Evolutionary conservation across 805 yeast species (phyloP).

Genomic region (Blastobotrys peoriensis): DNA sequence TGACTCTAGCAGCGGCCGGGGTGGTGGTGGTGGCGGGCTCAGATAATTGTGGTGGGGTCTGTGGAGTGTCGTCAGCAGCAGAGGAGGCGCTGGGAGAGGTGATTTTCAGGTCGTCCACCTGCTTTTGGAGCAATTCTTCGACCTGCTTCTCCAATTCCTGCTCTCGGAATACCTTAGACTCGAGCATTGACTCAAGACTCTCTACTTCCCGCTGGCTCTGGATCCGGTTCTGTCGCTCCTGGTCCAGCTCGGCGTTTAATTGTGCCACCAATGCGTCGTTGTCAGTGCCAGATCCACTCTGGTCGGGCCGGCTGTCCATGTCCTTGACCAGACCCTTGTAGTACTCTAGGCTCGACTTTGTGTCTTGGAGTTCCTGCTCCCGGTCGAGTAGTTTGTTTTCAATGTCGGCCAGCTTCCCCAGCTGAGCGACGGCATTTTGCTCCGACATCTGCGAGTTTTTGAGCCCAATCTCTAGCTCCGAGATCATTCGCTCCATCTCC

Average conservation of each 20-base stretch:
- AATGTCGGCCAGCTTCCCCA: slow-evolving; percentile 30
- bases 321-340: slow-evolving; percentile 11
- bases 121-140: slow-evolving; percentile 9
- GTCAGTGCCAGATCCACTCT: slow-evolving; percentile 24
- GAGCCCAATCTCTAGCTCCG: slow-evolving; percentile 22
- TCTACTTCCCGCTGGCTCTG: slow-evolving; percentile 21
- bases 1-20: background rate
- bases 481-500: slow-evolving; percentile 24
- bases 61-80: slow-evolving; percentile 2
- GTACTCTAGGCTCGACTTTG: slow-evolving; percentile 13
- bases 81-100: slow-evolving; percentile 7
- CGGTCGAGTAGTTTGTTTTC: slow-evolving; percentile 31
- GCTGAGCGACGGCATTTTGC: slow-evolving; percentile 27
- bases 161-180: slow-evolving; percentile 25
- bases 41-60: background rate
- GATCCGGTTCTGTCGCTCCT: slow-evolving; percentile 11
- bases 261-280: slow-evolving; percentile 9
- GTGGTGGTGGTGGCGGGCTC: background rate
- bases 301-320: slow-evolving; percentile 1
- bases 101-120: slow-evolving; percentile 1
- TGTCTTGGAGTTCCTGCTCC: slow-evolving; percentile 23
- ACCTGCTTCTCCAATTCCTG: slow-evolving; percentile 28
- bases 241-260: slow-evolving; percentile 23
- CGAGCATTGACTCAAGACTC: slow-evolving; percentile 24
- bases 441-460: slow-evolving; percentile 22